Percentiles rank a stretch among this genome's conserved stretches.
These are phyloP conservation scores for Astrephomene gubernaculifera DNA, from an alignment of 139 green algal species.

Conservation along the genomic window DNA sequence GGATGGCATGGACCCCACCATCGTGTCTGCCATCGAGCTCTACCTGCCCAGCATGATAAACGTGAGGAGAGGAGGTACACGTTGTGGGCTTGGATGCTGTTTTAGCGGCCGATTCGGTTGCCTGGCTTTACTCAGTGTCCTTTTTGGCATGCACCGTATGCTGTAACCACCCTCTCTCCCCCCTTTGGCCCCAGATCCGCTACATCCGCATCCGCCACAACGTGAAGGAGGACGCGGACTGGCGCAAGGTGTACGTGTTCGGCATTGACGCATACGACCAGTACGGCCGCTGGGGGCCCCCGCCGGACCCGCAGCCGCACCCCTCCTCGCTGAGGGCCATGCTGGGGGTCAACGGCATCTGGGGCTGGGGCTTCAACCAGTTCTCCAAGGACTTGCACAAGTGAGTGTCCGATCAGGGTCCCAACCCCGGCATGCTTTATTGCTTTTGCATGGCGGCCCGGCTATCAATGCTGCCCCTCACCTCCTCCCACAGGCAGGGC, in stretches of 20 bases:
- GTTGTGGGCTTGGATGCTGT: neutral
- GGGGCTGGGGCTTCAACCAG: constrained; percentile 48
- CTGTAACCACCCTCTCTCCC: neutral
- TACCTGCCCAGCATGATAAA: neutral
- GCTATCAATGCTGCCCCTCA: too few species aligned
- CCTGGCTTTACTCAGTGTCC: neutral
- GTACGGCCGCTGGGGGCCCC: constrained; percentile 45
- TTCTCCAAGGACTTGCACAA: constrained; percentile 4
- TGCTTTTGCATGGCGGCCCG: too few species aligned
- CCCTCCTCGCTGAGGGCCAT: constrained; percentile 9
- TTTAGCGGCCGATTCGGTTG: neutral
- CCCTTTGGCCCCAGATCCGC: neutral
- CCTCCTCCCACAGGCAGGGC: neutral
- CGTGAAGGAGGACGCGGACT: constrained; percentile 41
- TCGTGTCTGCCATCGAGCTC: constrained; percentile 18
- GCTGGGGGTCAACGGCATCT: constrained; percentile 53
- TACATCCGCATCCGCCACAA: constrained; percentile 14
- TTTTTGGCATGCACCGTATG: neutral
- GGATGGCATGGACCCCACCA: neutral
- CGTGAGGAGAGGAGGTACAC: neutral
- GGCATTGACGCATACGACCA: constrained; percentile 41
- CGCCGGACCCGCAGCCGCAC: constrained; percentile 28
- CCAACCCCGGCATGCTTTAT: neutral
- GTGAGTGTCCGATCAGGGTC: neutral
- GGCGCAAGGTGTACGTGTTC: constrained; percentile 48